phyloP scores from a whole-genome alignment of 1,139 yeast species.

The Citeromyces hawaiiensis region DNA sequence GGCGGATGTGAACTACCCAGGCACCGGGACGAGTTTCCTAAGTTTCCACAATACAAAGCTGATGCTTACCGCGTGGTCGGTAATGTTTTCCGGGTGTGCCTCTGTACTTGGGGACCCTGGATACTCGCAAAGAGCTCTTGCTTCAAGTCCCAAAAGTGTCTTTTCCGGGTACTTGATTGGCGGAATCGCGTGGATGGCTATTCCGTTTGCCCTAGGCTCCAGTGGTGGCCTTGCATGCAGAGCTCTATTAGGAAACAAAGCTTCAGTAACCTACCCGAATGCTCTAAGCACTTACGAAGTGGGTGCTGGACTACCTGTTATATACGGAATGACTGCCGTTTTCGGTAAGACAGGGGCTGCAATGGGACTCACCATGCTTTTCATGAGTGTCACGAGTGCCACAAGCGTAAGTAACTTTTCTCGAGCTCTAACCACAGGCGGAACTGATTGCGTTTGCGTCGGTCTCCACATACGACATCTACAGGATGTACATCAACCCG shows the following conservation, averaged over 20 bases:
- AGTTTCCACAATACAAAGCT: slow-evolving; percentile 2
- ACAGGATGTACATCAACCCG: slow-evolving; percentile 22
- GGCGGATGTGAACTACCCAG: slow-evolving; percentile 16
- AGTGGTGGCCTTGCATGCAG: slow-evolving; percentile 23
- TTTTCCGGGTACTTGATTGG: slow-evolving; percentile 24
- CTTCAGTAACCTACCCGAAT: slow-evolving; percentile 21
- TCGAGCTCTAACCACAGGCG: slow-evolving; percentile 13
- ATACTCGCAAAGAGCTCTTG: slow-evolving; percentile 29
- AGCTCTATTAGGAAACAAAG: slow-evolving; percentile 19
- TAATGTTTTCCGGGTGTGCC: slow-evolving; percentile 16
- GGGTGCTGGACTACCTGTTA: slow-evolving; percentile 15
- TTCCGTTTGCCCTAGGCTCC: slow-evolving; percentile 25
- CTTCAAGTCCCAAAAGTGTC: slow-evolving; percentile 22
- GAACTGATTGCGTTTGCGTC: slow-evolving; percentile 25
- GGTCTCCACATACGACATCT: slow-evolving; percentile 23
- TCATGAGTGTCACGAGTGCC: slow-evolving; percentile 26
- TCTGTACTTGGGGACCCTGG: slow-evolving; percentile 29
- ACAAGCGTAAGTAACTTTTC: slow-evolving; percentile 8
- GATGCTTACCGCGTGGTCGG: slow-evolving; percentile 11
- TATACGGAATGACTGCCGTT: slow-evolving; percentile 19
- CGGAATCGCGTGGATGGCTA: slow-evolving; percentile 26
- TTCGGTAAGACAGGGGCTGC: slow-evolving; percentile 23
- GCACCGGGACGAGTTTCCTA: slow-evolving; percentile 7
- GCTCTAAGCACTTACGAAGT: slow-evolving; percentile 10
- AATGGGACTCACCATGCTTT: slow-evolving; percentile 22